These are phyloP conservation scores for Martiniozyma asiatica DNA, from an alignment of 1,139 yeast genomes.

Conservation along the genomic window DNA sequence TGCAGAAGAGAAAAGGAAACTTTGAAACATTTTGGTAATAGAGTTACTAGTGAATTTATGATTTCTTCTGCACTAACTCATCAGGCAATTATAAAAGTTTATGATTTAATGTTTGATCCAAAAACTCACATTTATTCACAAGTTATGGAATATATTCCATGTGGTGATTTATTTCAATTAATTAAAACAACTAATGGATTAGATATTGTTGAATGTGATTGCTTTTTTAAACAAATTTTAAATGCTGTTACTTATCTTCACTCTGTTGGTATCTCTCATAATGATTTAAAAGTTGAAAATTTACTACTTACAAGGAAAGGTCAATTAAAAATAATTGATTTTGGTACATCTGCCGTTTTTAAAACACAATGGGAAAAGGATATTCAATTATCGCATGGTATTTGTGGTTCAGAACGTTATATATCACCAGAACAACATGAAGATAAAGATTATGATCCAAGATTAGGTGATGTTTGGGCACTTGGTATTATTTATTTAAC, in stretches of 20 bases:
- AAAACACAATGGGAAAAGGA: conserved; percentile 57
- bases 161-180: conserved; percentile 55
- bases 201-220: conserved; percentile 51
- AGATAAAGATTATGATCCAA: conserved; percentile 39
- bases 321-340: conserved; percentile 50
- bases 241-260: conserved; percentile 59
- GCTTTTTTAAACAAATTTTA: conserved; percentile 56
- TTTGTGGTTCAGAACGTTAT: conserved; percentile 68
- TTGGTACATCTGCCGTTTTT: conserved; percentile 71
- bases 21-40: conserved; percentile 46
- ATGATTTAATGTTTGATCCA: conserved; percentile 51
- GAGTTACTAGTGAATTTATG: conserved; percentile 68
- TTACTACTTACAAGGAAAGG: conserved; percentile 39
- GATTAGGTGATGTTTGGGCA: conserved; percentile 61
- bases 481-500: conserved; percentile 48
- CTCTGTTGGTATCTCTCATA: conserved; percentile 64
- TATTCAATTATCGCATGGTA: conserved; percentile 41
- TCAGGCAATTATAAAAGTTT: conserved; percentile 55
- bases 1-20: conserved; percentile 40
- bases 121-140: conserved; percentile 47
- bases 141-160: conserved; percentile 68
- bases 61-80: conserved; percentile 60
- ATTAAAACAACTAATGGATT: conserved; percentile 26
- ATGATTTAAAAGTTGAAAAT: conserved; percentile 64
- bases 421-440: conserved; percentile 62